Base-by-base conservation (phyloP, 352 stramenopile species). In the Nothophytophthora sp. region DNA sequence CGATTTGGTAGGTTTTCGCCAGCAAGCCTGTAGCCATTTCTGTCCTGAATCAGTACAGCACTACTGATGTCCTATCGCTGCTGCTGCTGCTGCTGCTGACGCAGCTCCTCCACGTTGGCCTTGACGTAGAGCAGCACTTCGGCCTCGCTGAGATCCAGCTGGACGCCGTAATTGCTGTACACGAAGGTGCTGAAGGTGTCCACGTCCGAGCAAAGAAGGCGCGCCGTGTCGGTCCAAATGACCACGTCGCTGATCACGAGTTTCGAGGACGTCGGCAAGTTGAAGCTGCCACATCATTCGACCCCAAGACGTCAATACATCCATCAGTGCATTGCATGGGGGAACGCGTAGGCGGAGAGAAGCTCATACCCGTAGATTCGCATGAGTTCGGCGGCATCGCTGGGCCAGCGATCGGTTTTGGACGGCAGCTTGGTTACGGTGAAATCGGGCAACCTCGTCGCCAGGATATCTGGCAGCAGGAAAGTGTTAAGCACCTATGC, bases 91-190 rank as follows among this genome's bases (percentile, higher is more conserved):
- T 75, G 58, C 11, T 67, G 59, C 4, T 70, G 57, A 1, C 74
- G 67, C 34, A 85, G 50, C 48, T 89, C 80, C 19, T 91, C 75
- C 35, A 88, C 60, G 60, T 91, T 88, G 15, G 75, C 73, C 39
- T 85, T 86, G 45, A 86, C 70, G 54, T 86, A 82, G 15, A 88
- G 59, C 34, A 76, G 47, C 20, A 91, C 49, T 42, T 91, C 80
- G 6, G 73, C 55, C 18, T 91, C 77, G 27, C 48, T 76, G 40
- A 89, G 55, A 28, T 91, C 80, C 44, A 88, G 50, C 41, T 88
- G 73, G 12, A 91, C 53, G 38, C 80, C 75, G 51, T 89, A 89
- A 18, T 76, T 78, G 24, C 63, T 70, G 12, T 76, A 55, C 7
- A 70, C 76, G 18, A 86, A 87, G 2, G 73, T 81, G 30, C 76